Conservation (phyloP, 2,329 filamentous ascomycete species). For the Cordyceps farinosa region DNA sequence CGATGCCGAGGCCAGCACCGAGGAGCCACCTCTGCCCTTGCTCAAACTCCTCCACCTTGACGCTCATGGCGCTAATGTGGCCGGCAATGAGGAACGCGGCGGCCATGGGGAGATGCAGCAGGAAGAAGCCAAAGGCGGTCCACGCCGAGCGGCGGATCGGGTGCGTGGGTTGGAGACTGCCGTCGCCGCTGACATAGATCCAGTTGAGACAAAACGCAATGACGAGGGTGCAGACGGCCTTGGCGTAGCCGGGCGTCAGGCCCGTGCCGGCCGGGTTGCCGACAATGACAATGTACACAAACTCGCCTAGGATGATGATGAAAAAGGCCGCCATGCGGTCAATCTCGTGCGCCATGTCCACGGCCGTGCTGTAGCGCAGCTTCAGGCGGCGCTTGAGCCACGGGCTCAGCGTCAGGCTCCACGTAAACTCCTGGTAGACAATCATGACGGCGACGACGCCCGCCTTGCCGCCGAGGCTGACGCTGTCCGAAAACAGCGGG, state of each 20-base stretch:
- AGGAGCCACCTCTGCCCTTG: constrained; percentile 45
- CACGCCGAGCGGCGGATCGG: constrained; percentile 42
- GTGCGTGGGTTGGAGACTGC: constrained; percentile 40
- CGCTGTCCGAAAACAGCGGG: constrained; percentile 40
- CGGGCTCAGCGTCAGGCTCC: constrained; percentile 43
- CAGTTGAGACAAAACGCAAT: constrained; percentile 50
- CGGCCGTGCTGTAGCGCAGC: constrained; percentile 44
- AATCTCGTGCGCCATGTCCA: constrained; percentile 47
- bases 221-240: constrained; percentile 46
- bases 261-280: constrained; percentile 44
- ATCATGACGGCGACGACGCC: constrained; percentile 41
- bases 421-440: constrained; percentile 39
- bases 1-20: constrained; percentile 43
- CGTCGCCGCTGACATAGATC: constrained; percentile 47
- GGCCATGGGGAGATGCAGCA: constrained; percentile 43
- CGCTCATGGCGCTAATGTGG: constrained; percentile 42
- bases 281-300: constrained; percentile 46
- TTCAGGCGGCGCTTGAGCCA: constrained; percentile 40
- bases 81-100: constrained; percentile 46
- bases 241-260: constrained; percentile 39
- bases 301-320: constrained; percentile 50
- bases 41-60: constrained; percentile 37
- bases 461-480: constrained; percentile 40
- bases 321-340: constrained; percentile 49
- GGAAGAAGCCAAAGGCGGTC: constrained; percentile 43